These are phyloP conservation scores for Proliferodiscus dingleyae DNA, from an alignment of 2,329 filamentous ascomycete genomes.

Conservation along the genomic window DNA sequence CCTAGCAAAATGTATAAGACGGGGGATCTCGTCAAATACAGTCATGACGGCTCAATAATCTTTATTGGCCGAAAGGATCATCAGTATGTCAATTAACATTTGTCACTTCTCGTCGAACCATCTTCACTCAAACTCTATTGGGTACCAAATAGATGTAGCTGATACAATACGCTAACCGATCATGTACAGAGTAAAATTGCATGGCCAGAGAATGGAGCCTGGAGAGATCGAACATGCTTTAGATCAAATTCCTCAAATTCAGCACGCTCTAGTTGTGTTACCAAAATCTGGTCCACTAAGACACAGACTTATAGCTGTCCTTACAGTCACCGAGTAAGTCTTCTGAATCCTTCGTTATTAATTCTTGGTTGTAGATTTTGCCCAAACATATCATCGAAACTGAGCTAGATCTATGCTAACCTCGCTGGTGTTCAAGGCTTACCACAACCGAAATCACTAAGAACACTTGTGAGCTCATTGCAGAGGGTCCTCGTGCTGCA, in stretches of 20 bases:
- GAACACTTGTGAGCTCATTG: slow-evolving; percentile 54
- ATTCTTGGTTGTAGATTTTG: too few relatives aligned
- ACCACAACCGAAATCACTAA: slow-evolving; percentile 55
- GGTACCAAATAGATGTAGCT: too few relatives aligned
- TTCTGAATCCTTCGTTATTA: too few relatives aligned
- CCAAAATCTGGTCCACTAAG: slow-evolving; percentile 39
- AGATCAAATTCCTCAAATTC: slow-evolving; percentile 28
- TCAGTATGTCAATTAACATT: slow-evolving; percentile 33
- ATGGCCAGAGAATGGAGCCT: slow-evolving; percentile 61
- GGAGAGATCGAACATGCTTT: slow-evolving; percentile 43
- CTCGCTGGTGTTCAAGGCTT: slow-evolving; percentile 27
- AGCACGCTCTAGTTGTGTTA: slow-evolving; percentile 46
- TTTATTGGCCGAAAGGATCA: slow-evolving; percentile 61
- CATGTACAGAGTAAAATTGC: slow-evolving; percentile 54
- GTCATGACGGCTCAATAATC: slow-evolving; percentile 45
- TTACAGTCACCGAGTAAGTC: slow-evolving; percentile 49
- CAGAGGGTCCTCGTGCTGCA: background rate
- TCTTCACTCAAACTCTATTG: background rate
- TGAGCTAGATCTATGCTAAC: background rate
- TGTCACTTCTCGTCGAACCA: background rate
- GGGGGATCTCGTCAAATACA: slow-evolving; percentile 53
- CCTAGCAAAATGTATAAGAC: slow-evolving; percentile 51
- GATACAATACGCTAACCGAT: too few relatives aligned
- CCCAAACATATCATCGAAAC: background rate
- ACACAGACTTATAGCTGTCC: slow-evolving; percentile 47